These are phyloP conservation scores for Russula dissimulans DNA, from an alignment of 768 basidiomycete genomes.

Conservation along the genomic window DNA sequence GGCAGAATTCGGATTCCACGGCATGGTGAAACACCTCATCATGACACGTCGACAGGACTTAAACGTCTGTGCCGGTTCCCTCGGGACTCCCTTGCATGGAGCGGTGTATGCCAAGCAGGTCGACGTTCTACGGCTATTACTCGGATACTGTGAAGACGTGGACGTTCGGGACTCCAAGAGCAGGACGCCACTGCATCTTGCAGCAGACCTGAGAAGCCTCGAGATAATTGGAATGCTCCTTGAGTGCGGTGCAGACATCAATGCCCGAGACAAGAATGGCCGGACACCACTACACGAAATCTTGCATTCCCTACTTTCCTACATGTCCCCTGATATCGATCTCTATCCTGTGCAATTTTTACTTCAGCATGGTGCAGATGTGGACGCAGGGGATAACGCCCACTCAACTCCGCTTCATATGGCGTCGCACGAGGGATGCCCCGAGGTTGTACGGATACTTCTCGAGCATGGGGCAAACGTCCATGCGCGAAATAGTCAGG, in stretches of 20 bases:
- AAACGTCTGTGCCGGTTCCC: neutral
- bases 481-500: neutral
- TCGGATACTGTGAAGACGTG: neutral
- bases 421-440: neutral
- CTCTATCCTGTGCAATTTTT: neutral
- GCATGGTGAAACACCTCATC: neutral
- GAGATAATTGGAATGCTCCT: neutral
- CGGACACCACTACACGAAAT: neutral
- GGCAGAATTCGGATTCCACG: neutral
- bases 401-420: neutral
- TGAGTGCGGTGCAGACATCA: neutral
- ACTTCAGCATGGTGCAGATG: neutral
- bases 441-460: neutral
- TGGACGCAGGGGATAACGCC: neutral
- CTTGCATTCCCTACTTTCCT: neutral
- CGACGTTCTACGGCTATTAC: neutral
- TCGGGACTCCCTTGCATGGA: neutral
- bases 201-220: neutral
- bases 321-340: neutral
- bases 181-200: neutral
- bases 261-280: neutral
- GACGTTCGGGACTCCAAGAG: neutral
- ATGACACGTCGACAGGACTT: neutral
- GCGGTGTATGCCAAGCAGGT: neutral
- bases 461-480: neutral